Percentiles rank a stretch among this genome's conserved stretches.
These are phyloP conservation scores for Cytauxzoon felis DNA, from an alignment of 169 alveolate species.

Conservation along the genomic window DNA sequence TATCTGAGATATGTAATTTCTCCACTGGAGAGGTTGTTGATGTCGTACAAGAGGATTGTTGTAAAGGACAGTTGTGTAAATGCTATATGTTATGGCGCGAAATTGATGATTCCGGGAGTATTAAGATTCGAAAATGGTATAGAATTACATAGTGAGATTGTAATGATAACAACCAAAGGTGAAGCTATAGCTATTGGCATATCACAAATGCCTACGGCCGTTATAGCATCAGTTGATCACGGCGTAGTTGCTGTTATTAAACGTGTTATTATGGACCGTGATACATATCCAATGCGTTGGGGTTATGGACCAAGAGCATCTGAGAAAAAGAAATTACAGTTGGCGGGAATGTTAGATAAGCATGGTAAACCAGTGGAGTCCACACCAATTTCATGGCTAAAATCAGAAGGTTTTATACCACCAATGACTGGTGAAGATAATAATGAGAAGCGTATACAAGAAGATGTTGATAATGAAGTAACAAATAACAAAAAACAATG, in stretches of 20 bases:
- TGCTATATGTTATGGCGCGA: constrained; percentile 99
- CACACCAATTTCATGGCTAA: constrained; percentile 92
- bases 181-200: constrained; percentile 99
- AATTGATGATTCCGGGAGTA: constrained; percentile 98
- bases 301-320: constrained; percentile 98
- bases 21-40: constrained; percentile 95
- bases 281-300: constrained; percentile 99
- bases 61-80: constrained; percentile 99
- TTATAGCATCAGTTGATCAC: constrained; percentile 98
- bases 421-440: constrained; percentile 72
- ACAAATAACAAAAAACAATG: too few relatives aligned
- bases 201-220: constrained; percentile 99
- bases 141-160: constrained; percentile 94
- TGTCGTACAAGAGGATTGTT: constrained; percentile 94
- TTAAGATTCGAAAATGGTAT: constrained; percentile 95
- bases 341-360: constrained; percentile 92
- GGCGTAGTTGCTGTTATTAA: constrained; percentile 98
- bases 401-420: constrained; percentile 82
- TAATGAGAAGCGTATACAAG: constrained; percentile 48
- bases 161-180: constrained; percentile 99
- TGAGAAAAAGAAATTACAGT: constrained; percentile 94
- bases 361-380: constrained; percentile 91
- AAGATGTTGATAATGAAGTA: constrained; percentile 1
- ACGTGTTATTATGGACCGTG: constrained; percentile 99
- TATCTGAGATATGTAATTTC: constrained; percentile 94